Evolutionary conservation across 805 yeast genomes (phyloP).

Genomic region (Sugiyamaella qingdaonensis): DNA sequence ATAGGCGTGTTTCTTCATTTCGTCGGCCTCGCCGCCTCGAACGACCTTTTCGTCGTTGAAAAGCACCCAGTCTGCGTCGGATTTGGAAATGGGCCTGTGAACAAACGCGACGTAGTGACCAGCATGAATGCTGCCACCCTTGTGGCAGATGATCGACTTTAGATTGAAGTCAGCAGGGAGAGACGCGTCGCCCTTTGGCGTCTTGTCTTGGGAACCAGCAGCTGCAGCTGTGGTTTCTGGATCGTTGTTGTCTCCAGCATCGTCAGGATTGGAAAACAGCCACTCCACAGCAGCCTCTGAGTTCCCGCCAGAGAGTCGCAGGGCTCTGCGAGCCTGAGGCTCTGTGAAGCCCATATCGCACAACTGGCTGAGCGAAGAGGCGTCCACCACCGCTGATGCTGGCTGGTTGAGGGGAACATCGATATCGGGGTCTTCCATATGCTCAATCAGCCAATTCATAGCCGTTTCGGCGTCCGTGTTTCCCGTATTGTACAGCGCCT

Average conservation of each 20-base stretch:
- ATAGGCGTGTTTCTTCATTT: slow-evolving; percentile 47
- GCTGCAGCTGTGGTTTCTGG: neutral
- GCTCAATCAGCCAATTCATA: slow-evolving; percentile 85
- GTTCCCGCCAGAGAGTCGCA: slow-evolving; percentile 54
- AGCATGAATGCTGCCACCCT: slow-evolving; percentile 83
- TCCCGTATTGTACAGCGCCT: slow-evolving; percentile 71
- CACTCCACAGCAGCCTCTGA: slow-evolving; percentile 83
- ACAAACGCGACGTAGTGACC: slow-evolving; percentile 88
- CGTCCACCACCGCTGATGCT: slow-evolving; percentile 5
- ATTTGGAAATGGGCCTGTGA: slow-evolving; percentile 38
- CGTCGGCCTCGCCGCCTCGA: slow-evolving; percentile 39
- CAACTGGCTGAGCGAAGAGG: slow-evolving; percentile 40
- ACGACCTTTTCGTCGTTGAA: slow-evolving; percentile 91
- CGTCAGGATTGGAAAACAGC: slow-evolving; percentile 78
- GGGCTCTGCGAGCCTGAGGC: slow-evolving; percentile 67
- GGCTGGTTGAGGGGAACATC: slow-evolving; percentile 51
- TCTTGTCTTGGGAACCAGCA: slow-evolving; percentile 9
- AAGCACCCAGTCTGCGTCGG: slow-evolving; percentile 58
- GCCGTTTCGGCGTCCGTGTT: slow-evolving; percentile 65
- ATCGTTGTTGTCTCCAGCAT: slow-evolving; percentile 46
- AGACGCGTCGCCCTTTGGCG: slow-evolving; percentile 21
- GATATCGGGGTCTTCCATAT: slow-evolving; percentile 78
- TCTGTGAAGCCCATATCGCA: slow-evolving; percentile 74
- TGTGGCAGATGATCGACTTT: slow-evolving; percentile 75
- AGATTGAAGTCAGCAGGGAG: slow-evolving; percentile 44